A percentile compares a stretch with the other conserved stretches of the same genome.
Evolutionary conservation across 257 asterid genomes (phyloP).

Genomic region (Nemophila menziesii): DNA sequence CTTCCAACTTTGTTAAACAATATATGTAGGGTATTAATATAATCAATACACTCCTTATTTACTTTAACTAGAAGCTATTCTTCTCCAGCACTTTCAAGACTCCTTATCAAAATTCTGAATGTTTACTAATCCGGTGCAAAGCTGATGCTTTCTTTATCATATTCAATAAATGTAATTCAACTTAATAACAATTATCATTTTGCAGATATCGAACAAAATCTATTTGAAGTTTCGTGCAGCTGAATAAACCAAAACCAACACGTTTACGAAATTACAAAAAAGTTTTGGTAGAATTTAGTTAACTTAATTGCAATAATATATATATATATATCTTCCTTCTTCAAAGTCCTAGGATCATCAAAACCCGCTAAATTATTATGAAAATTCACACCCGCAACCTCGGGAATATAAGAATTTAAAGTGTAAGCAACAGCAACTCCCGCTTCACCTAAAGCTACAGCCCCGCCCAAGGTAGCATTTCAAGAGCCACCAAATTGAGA

Average conservation of each 20-base stretch:
- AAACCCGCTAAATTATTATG: slow-evolving; percentile 68
- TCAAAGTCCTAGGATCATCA: slow-evolving; percentile 57
- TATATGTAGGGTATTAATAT: slow-evolving; percentile 42
- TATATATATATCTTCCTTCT: slow-evolving; percentile 81
- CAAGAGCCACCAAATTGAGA: slow-evolving; percentile 62
- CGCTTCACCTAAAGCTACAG: slow-evolving; percentile 67
- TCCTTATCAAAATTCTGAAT: slow-evolving; percentile 41
- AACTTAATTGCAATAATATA: slow-evolving; percentile 67
- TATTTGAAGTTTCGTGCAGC: background rate
- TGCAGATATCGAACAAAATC: no score
- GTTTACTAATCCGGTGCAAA: slow-evolving; percentile 51
- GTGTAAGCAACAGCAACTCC: slow-evolving; percentile 87
- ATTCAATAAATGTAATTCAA: slow-evolving; percentile 11
- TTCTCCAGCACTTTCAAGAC: slow-evolving; percentile 53
- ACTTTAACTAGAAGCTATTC: slow-evolving; percentile 25
- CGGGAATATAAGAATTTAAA: slow-evolving; percentile 70
- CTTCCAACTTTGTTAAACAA: slow-evolving; percentile 42
- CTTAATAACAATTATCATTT: no score
- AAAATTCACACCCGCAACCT: slow-evolving; percentile 76
- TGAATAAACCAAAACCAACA: background rate
- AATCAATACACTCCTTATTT: slow-evolving; percentile 44
- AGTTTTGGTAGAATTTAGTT: background rate
- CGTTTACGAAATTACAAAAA: background rate
- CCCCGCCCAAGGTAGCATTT: slow-evolving; percentile 70
- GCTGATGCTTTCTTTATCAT: slow-evolving; percentile 47